Evolutionary conservation across 257 asterid genomes (phyloP).

Genomic region (Paraleonurus japonicus): DNA sequence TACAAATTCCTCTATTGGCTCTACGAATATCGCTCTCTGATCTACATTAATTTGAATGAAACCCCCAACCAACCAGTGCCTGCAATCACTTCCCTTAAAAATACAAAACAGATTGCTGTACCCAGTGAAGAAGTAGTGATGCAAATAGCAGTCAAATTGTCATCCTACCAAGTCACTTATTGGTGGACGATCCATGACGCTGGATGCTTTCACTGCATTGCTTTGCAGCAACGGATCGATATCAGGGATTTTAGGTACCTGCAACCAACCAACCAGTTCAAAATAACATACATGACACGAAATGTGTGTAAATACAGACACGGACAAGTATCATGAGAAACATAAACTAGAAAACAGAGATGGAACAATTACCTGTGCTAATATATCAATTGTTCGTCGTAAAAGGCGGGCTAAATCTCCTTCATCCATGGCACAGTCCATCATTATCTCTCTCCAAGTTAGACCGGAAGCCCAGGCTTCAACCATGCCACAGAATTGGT

Average conservation of each 20-base stretch:
- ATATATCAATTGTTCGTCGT: conserved; percentile 82
- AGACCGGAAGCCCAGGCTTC: conserved; percentile 99
- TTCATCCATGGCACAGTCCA: conserved; percentile 99
- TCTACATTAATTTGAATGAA: background rate
- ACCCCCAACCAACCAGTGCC: background rate
- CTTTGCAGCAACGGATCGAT: conserved; percentile 73
- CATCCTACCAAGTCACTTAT: conserved; percentile 85
- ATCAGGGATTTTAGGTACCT: conserved; percentile 94
- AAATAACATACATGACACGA: background rate
- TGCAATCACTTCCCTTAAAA: background rate
- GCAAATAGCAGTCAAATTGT: background rate
- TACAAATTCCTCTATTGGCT: background rate
- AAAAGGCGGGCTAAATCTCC: conserved; percentile 96
- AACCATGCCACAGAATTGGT: conserved; percentile 92
- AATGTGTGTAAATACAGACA: background rate
- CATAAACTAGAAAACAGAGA: background rate
- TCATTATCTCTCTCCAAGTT: conserved; percentile 97
- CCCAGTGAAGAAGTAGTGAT: background rate
- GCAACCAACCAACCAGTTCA: conserved; percentile 15
- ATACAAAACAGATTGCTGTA: background rate
- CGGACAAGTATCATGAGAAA: too few relatives aligned
- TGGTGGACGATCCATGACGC: conserved; percentile 95
- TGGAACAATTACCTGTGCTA: conserved; percentile 84
- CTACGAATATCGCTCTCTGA: background rate
- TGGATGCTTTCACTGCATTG: conserved; percentile 84